Evolutionary conservation across 2,329 filamentous ascomycete species (phyloP).

Genomic region (Trichoderma sp.): DNA sequence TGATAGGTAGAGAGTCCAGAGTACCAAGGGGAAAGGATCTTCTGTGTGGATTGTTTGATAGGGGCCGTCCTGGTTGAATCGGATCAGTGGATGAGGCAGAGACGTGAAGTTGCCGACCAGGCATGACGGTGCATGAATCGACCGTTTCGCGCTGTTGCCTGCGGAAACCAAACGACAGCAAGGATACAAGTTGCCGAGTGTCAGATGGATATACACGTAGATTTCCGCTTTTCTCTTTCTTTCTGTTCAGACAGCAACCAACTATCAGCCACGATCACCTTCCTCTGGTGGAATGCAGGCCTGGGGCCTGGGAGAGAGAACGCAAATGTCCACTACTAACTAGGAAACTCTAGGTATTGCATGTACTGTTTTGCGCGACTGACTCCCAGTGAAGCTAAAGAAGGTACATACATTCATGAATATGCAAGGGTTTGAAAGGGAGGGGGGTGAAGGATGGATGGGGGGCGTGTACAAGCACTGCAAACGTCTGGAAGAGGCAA

Average conservation of each 20-base stretch:
- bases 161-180: not conserved
- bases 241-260: too few species aligned
- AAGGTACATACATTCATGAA: too few species aligned
- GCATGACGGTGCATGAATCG: not conserved
- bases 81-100: not conserved
- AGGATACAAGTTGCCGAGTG: not conserved
- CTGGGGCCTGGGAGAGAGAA: not conserved
- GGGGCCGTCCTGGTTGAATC: not conserved
- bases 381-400: too few species aligned
- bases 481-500: not conserved
- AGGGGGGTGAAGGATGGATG: not conserved
- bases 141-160: constrained; percentile 1
- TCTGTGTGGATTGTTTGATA: not conserved
- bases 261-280: not conserved
- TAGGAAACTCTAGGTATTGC: constrained; percentile 10
- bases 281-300: constrained; percentile 13
- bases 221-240: not conserved
- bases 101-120: not conserved
- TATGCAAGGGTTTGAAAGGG: too few species aligned
- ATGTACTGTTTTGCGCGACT: too few species aligned
- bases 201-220: too few species aligned
- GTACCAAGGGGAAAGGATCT: too few species aligned
- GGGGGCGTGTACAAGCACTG: not conserved
- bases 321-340: constrained; percentile 7
- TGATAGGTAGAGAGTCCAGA: constrained; percentile 4